Evolutionary conservation across 208 protist species (phyloP), one percentile per base, ranked within the genome.

Genomic region (Leishmania martiniquensis): DNA sequence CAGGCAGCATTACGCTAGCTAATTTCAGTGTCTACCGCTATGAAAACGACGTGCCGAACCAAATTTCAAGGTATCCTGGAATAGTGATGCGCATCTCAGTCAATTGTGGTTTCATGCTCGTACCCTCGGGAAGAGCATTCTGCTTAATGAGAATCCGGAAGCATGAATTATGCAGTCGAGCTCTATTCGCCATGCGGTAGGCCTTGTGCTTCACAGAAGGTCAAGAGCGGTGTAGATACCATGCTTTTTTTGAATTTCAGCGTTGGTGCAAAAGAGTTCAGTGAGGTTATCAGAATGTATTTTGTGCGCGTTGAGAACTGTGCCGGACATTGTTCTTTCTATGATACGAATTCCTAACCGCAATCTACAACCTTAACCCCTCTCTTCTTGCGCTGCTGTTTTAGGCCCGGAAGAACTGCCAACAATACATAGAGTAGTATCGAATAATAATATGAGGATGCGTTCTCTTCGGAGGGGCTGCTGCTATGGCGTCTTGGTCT

Each of bases 301-400:
- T 44, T 34, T 5, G 65, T 1, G 10, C 39, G 34, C 39, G 39
- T 47, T 22, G 42, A 34, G 22, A 34, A 7, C 0, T 22, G 42
- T 32, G 3, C 49, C 25, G n/a, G 25, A 6, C 34, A 47, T 9
- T 29, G 6, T 13, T 44, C 37, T 67, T 34, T 32, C 32, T 15
- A 69, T 69, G 65, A 2, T 47, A 12, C 39, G 20, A 69, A 34
- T 69, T 5, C 1, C 47, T 51, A 69, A 2, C 25, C 37, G 32
- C 39, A 15, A 47, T 51, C 37, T 17, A 69, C 39, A 49, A 49
- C 9, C 17, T 4, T 69, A 10, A 22, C 25, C 1, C 12, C 54
- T 45, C 4, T 55, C 57, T 63, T 69, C 9, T n/a, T 44, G 39
- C 65, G 25, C 62, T 49, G 29, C 65, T 69, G 39, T 69, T 69